These are phyloP conservation scores for Bryoerythrophyllum caledonicum DNA, from an alignment of 225 moss, liverwort and hornwort species.

Conservation along the genomic window DNA sequence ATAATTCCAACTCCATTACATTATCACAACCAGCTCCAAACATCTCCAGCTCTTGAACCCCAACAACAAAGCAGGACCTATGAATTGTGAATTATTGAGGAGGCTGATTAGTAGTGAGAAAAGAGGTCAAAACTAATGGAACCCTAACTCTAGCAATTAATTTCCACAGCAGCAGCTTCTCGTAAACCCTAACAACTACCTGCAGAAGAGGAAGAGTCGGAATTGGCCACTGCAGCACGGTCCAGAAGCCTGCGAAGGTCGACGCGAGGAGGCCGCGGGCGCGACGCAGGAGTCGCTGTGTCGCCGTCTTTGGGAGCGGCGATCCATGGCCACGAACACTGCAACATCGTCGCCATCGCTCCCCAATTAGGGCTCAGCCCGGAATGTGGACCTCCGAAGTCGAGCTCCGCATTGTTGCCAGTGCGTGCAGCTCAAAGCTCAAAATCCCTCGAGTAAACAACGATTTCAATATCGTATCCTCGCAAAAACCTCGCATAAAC, in stretches of 20 bases:
- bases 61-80: neutral
- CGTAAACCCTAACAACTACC: slow-evolving; percentile 11
- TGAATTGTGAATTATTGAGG: no score
- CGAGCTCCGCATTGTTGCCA: neutral
- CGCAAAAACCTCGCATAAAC: neutral
- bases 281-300: slow-evolving; percentile 14
- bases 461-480: neutral
- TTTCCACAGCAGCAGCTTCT: neutral
- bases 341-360: slow-evolving; percentile 32
- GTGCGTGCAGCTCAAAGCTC: neutral
- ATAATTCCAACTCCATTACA: neutral
- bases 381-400: neutral
- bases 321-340: slow-evolving; percentile 79
- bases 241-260: slow-evolving; percentile 50
- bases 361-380: neutral
- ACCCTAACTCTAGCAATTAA: no score
- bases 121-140: no score
- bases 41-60: neutral
- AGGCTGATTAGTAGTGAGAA: no score
- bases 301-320: slow-evolving; percentile 29
- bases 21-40: neutral
- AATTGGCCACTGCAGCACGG: slow-evolving; percentile 29
- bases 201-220: slow-evolving; percentile 23
- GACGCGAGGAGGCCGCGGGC: slow-evolving; percentile 33
- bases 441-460: neutral